Evolutionary conservation across 2,329 filamentous ascomycete genomes (phyloP), one percentile per base, ranked within the genome.

Genomic region (Mollisiaceae sp.): DNA sequence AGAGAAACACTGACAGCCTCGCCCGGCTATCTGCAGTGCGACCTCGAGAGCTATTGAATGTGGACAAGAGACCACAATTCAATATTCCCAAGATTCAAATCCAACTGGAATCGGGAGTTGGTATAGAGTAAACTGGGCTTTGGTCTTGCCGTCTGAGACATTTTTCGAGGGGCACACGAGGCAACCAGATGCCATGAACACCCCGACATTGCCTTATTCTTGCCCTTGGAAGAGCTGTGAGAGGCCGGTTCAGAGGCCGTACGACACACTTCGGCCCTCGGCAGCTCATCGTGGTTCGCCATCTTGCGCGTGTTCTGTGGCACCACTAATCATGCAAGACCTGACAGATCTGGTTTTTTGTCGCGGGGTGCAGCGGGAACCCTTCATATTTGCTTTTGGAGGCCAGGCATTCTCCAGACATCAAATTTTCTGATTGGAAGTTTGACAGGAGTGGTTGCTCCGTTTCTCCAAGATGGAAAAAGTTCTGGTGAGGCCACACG

Each of bases 191-290:
- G n/a, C n/a, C 47, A 59, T 41, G 59, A 54, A 20, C 9, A 54
- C 41, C 58, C 59, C 39, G 41, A n/a, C 36, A 54, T 66, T 65
- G 64, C 64, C 64, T 63, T 43, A n/a, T 59, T 57, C n/a, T n/a
- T 58, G 22, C 41, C 18, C 39, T 27, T 63, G 50, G 60, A 38
- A 45, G 22, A 27, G 47, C 64, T 39, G 60, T 58, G 35, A 52
- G 41, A 58, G 57, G 56, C 55, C 36, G 35, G 39, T 57, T 58
- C 22, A 52, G 41, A 58, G 57, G 56, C 55, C 36, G 35, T 27
- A 55, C 24, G 54, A 61, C 61, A n/a, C 43, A 27, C 24, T 57
- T 61, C 41, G 55, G 62, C 32, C 56, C 22, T 64, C 61, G 61
- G 63, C 27, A 41, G 38, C 27, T 15, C 41, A n/a, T 43, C 12